Percentiles rank a stretch among this genome's conserved stretches.
These are phyloP conservation scores for Sanghuangporus baumii DNA, from an alignment of 1,284 basidiomycete species.

Conservation along the genomic window DNA sequence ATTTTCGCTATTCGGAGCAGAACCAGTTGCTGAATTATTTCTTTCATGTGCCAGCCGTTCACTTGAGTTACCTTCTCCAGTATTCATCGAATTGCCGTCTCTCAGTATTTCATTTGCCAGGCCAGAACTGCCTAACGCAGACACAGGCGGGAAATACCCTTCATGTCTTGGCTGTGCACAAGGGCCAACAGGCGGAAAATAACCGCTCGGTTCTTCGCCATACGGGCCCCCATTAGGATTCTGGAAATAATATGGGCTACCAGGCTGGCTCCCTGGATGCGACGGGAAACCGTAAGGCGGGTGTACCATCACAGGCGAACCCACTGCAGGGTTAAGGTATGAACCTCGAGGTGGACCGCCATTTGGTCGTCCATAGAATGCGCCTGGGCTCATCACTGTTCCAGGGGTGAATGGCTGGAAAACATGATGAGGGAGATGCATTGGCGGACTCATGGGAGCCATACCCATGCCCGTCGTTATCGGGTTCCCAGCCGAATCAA, in stretches of 20 bases:
- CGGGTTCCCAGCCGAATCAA: not conserved
- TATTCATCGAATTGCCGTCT: constrained; percentile 20
- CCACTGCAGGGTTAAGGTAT: constrained; percentile 61
- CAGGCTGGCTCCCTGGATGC: constrained; percentile 12
- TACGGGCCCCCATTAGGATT: constrained; percentile 8
- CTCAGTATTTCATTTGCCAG: constrained; percentile 40
- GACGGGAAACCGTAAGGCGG: constrained; percentile 6
- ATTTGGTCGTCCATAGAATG: constrained; percentile 58
- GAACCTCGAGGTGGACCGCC: constrained; percentile 36
- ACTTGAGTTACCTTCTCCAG: not conserved
- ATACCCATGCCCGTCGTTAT: constrained; percentile 10
- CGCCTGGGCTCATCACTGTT: constrained; percentile 64
- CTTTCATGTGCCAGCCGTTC: constrained; percentile 4
- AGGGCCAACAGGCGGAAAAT: constrained; percentile 37
- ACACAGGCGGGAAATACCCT: constrained; percentile 28
- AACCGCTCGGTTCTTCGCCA: constrained; percentile 29
- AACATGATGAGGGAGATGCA: constrained; percentile 19
- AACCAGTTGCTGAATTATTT: constrained; percentile 4
- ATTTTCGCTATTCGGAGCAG: not conserved
- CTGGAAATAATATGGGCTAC: not conserved
- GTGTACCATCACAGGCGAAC: constrained; percentile 49
- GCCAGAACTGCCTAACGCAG: constrained; percentile 23
- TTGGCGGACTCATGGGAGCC: constrained; percentile 11
- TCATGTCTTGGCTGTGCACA: constrained; percentile 18
- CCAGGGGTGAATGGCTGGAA: constrained; percentile 50